phyloP scores from a whole-genome alignment of 1,284 basidiomycete species.

The Cryptococcus sp. region DNA sequence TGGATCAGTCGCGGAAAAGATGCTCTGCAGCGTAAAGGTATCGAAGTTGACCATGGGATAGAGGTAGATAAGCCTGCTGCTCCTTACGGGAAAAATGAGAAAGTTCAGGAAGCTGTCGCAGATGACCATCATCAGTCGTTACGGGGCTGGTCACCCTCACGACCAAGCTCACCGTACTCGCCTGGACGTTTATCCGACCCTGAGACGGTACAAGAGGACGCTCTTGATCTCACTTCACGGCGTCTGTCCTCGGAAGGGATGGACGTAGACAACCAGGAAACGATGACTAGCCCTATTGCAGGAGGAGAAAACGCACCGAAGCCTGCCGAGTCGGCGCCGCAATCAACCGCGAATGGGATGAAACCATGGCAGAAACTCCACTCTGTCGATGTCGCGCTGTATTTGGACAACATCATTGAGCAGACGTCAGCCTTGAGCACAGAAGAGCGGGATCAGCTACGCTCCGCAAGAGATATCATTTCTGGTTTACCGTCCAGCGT shows the following conservation, averaged over 20 bases:
- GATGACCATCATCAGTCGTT: not conserved
- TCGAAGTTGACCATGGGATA: conserved; percentile 33
- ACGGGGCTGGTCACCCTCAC: conserved; percentile 12
- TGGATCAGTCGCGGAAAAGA: conserved; percentile 37
- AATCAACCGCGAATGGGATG: too few species aligned
- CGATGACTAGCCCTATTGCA: not conserved
- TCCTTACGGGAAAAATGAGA: not conserved
- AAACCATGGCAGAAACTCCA: conserved; percentile 25
- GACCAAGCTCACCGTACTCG: not conserved
- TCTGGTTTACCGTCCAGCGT: not conserved
- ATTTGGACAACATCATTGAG: conserved; percentile 18
- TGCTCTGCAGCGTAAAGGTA: conserved; percentile 36
- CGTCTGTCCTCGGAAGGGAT: not conserved
- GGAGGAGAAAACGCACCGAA: not conserved
- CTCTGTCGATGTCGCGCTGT: conserved; percentile 18
- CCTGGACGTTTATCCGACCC: not conserved
- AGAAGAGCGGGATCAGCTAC: conserved; percentile 10
- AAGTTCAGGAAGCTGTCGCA: not conserved
- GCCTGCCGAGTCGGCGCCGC: too few species aligned
- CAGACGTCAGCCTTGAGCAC: conserved; percentile 9
- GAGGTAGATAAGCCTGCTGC: conserved; percentile 1
- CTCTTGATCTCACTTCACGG: too few species aligned
- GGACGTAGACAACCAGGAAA: not conserved
- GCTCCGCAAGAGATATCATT: conserved; percentile 2
- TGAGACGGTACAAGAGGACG: not conserved